phyloP scores from a whole-genome alignment of 805 yeast genomes.

The Yamadazyma laniorum region DNA sequence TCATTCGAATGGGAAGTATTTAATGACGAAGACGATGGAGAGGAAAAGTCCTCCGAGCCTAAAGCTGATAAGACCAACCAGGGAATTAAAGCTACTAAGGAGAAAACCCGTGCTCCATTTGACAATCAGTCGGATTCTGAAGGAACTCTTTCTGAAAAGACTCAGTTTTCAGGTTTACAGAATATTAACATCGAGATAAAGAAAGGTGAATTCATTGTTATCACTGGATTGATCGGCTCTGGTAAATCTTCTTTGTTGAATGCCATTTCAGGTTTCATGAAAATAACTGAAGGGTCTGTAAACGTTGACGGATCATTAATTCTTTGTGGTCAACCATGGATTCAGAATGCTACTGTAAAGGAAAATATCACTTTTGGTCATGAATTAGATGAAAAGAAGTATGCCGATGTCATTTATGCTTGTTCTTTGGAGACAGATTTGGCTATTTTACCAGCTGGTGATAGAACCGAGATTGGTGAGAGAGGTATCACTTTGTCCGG shows the following conservation, averaged over 20 bases:
- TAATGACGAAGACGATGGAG: conserved; percentile 12
- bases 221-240: conserved; percentile 35
- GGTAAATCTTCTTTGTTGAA: conserved; percentile 36
- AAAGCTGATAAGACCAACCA: too few species aligned
- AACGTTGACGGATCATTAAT: conserved; percentile 25
- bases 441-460: conserved; percentile 31
- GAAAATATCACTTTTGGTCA: conserved; percentile 32
- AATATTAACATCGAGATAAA: conserved; percentile 23
- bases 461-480: conserved; percentile 34
- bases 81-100: too few species aligned
- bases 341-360: conserved; percentile 32
- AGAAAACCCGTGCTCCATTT: not conserved
- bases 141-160: not conserved
- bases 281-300: conserved; percentile 25
- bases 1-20: conserved; percentile 29
- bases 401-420: conserved; percentile 24
- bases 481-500: conserved; percentile 35
- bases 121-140: not conserved
- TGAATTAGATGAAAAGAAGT: conserved; percentile 21
- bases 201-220: conserved; percentile 33
- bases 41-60: conserved; percentile 1
- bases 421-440: conserved; percentile 30
- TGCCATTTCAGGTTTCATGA: conserved; percentile 39
- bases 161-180: conserved; percentile 24
- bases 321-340: conserved; percentile 34